phyloP scores from a whole-genome alignment of 1,284 basidiomycete genomes.

The Rhodotorula sp. region DNA sequence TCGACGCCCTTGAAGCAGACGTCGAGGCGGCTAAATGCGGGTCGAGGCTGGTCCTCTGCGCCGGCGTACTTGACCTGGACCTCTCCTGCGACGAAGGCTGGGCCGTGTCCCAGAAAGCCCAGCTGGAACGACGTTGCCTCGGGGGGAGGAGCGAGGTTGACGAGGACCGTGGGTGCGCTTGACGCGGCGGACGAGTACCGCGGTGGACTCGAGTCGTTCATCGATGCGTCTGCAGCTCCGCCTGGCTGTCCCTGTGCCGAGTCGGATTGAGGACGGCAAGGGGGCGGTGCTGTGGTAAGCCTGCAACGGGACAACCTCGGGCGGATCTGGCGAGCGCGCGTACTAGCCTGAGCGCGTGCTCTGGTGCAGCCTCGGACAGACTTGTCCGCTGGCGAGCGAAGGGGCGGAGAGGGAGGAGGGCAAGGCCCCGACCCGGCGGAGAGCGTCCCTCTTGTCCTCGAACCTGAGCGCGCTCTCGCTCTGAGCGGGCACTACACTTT shows the following conservation, averaged over 20 bases:
- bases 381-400: no score
- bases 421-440: no score
- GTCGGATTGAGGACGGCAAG: background rate
- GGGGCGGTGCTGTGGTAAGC: no score
- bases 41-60: background rate
- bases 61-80: constrained; percentile 36
- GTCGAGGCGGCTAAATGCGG: constrained; percentile 16
- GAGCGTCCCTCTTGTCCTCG: no score
- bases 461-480: no score
- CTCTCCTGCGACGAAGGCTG: constrained; percentile 33
- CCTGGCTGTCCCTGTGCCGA: background rate
- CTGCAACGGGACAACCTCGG: no score
- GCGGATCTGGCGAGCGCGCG: no score
- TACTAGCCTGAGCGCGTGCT: no score
- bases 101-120: constrained; percentile 34
- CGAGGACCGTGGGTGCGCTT: constrained; percentile 3
- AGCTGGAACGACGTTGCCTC: constrained; percentile 20
- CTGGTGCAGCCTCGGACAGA: no score
- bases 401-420: no score
- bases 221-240: background rate
- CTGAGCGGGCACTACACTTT: no score
- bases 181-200: constrained; percentile 8
- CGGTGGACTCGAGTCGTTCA: constrained; percentile 21
- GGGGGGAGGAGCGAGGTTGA: constrained; percentile 28
- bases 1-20: constrained; percentile 34